These are phyloP conservation scores for Hordeum pubiflorum DNA, from an alignment of 202 grass and related monocot species.

Conservation along the genomic window DNA sequence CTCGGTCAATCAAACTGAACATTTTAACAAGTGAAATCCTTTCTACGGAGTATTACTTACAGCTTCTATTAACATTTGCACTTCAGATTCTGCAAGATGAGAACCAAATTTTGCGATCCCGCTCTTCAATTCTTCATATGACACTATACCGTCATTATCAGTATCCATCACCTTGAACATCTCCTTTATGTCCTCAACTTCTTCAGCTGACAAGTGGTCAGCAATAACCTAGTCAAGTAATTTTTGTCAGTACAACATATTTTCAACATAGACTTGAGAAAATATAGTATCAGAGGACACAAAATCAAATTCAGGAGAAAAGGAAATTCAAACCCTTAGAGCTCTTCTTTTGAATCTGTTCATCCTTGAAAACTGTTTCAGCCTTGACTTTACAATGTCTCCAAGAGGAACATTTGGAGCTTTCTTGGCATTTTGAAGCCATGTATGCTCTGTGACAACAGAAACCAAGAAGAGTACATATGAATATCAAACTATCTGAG, in stretches of 20 bases:
- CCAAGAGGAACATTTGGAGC: conserved; percentile 98
- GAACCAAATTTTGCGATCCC: conserved; percentile 90
- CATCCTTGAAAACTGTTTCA: conserved; percentile 99
- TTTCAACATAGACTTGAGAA: background rate
- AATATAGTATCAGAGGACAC: background rate
- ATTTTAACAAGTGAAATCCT: background rate
- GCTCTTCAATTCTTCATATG: conserved; percentile 80
- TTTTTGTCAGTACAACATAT: conserved; percentile 3
- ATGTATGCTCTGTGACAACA: conserved; percentile 60
- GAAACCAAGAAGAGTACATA: background rate
- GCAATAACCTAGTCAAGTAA: conserved; percentile 71
- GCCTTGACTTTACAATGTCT: conserved; percentile 95
- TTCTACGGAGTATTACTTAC: conserved; percentile 60
- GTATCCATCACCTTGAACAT: conserved; percentile 98
- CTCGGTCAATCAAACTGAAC: background rate
- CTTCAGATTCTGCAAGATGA: conserved; percentile 92
- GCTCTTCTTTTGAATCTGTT: conserved; percentile 99
- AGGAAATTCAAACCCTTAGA: conserved; percentile 53
- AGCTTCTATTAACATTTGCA: conserved; percentile 97
- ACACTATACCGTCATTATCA: conserved; percentile 86
- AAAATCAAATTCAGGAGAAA: background rate
- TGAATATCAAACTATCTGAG: background rate
- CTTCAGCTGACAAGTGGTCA: conserved; percentile 90
- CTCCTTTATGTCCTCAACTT: conserved; percentile 98
- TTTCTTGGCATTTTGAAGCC: conserved; percentile 99